Evolutionary conservation across 2,329 filamentous ascomycete species (phyloP).

Genomic region (Amauroascus niger): DNA sequence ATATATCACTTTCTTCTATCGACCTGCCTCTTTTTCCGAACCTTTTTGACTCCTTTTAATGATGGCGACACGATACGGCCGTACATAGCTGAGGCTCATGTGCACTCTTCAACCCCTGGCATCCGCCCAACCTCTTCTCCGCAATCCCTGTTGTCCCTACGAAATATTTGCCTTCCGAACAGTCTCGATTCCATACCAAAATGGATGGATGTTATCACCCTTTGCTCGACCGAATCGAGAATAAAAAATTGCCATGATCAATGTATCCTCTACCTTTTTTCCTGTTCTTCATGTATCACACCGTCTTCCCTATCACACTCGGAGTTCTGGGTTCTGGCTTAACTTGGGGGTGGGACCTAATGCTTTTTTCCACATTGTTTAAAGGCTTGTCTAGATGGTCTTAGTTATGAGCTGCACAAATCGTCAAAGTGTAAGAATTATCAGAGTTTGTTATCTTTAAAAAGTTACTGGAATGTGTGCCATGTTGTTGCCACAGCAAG

Average conservation of each 20-base stretch:
- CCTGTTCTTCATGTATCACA: neutral
- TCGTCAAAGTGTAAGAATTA: neutral
- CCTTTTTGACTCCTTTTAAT: conserved; percentile 1
- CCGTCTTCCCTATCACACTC: neutral
- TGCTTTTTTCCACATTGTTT: neutral
- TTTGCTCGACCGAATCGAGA: neutral
- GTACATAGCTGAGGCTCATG: conserved; percentile 1
- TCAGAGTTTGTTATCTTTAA: conserved; percentile 4
- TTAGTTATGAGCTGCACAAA: neutral
- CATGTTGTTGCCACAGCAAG: neutral
- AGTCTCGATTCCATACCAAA: neutral
- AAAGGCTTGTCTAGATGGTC: neutral
- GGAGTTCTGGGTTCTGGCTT: conserved; percentile 10
- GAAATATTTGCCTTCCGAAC: neutral
- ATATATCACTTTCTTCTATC: neutral
- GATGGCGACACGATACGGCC: conserved; percentile 6
- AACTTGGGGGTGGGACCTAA: neutral
- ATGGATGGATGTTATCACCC: neutral
- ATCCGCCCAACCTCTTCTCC: neutral
- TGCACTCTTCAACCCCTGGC: neutral
- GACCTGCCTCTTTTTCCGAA: neutral
- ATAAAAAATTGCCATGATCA: neutral
- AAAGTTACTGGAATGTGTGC: neutral
- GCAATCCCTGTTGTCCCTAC: neutral
- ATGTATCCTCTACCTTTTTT: neutral